Evolutionary conservation across 441 rosid species (phyloP).

Genomic region (Croton setiger): DNA sequence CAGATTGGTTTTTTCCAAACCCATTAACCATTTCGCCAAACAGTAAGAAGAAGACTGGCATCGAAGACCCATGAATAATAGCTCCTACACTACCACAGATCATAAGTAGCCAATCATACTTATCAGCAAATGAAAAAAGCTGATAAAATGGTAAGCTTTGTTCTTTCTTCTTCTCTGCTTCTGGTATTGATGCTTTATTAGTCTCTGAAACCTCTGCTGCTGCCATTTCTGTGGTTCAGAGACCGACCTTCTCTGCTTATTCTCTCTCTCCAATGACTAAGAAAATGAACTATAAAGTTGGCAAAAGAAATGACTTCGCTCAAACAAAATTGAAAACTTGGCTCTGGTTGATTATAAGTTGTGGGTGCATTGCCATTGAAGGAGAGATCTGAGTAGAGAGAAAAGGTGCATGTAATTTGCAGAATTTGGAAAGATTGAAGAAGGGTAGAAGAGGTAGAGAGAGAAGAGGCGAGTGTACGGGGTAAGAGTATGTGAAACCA

Average conservation of each 20-base stretch:
- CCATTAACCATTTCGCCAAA: constrained; percentile 98
- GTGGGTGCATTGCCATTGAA: constrained; percentile 21
- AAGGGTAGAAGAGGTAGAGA: constrained; percentile 7
- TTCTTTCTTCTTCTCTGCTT: constrained; percentile 95
- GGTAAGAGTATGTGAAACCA: constrained; percentile 28
- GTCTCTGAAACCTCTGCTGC: constrained; percentile 38
- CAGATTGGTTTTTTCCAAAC: constrained; percentile 90
- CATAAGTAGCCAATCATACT: constrained; percentile 76
- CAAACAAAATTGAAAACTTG: constrained; percentile 13
- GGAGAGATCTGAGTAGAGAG: constrained; percentile 34
- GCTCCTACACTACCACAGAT: constrained; percentile 80
- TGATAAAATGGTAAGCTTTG: constrained; percentile 84
- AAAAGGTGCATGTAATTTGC: constrained; percentile 13
- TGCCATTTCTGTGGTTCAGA: constrained; percentile 33
- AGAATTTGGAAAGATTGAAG: constrained; percentile 20
- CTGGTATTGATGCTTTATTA: constrained; percentile 41
- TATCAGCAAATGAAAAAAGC: constrained; percentile 93
- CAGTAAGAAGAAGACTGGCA: constrained; percentile 90
- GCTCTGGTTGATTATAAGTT: neutral
- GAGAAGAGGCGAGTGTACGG: neutral
- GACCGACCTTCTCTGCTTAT: constrained; percentile 2
- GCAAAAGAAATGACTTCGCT: neutral
- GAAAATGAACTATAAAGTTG: neutral
- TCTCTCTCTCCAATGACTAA: neutral
- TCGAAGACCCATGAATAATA: constrained; percentile 88